Evolutionary conservation across 202 grass and related monocot genomes (phyloP).

Genomic region (Zoysia matrella): DNA sequence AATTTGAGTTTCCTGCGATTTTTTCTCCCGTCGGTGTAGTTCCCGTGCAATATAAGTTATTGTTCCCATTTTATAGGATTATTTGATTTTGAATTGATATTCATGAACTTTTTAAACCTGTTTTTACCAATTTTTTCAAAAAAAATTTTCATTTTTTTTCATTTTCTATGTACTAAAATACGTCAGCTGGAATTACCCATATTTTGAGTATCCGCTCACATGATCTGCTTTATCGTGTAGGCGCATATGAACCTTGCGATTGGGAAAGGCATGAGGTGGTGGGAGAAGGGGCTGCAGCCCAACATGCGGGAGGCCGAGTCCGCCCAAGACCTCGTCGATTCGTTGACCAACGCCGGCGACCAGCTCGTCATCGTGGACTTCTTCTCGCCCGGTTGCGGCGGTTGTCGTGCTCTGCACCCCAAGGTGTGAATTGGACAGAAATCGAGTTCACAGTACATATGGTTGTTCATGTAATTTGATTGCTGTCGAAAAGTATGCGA

Average conservation of each 20-base stretch:
- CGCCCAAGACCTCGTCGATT: constrained; percentile 73
- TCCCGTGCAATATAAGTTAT: not conserved
- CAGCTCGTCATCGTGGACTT: constrained; percentile 84
- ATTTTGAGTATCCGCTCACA: too few species aligned
- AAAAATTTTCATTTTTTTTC: not conserved
- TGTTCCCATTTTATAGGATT: not conserved
- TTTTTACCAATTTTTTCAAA: not conserved
- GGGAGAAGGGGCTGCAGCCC: constrained; percentile 69
- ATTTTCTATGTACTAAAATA: not conserved
- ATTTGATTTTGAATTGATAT: not conserved
- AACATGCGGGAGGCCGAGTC: constrained; percentile 81
- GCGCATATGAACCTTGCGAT: constrained; percentile 63
- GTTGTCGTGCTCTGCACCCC: constrained; percentile 72
- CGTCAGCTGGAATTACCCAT: too few species aligned
- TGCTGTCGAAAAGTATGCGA: too few species aligned
- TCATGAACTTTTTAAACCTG: not conserved
- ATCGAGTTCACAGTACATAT: too few species aligned
- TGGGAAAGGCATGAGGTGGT: constrained; percentile 75
- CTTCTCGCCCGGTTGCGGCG: constrained; percentile 89
- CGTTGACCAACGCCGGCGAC: constrained; percentile 68
- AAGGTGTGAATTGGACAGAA: not conserved
- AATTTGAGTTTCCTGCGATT: not conserved
- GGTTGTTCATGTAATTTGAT: too few species aligned
- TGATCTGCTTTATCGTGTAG: too few species aligned
- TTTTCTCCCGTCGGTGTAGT: not conserved